phyloP scores from a whole-genome alignment of 2,329 filamentous ascomycete species.

The Ceratocystiopsis minuta region DNA sequence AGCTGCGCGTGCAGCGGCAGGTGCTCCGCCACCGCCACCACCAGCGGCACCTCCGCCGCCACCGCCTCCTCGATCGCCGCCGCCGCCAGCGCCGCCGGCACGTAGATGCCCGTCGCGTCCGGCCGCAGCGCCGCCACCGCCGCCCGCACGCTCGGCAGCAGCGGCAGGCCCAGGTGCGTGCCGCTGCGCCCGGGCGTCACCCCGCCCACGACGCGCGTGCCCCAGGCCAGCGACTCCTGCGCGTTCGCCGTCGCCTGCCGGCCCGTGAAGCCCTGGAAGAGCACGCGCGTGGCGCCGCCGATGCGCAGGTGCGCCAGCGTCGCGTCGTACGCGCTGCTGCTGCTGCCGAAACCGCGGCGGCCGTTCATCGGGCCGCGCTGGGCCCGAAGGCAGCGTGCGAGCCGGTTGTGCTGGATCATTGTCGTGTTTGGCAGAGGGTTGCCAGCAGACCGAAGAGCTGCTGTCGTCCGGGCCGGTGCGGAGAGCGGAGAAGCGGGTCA shows the following conservation, averaged over 20 bases:
- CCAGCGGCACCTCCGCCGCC: slow-evolving; percentile 58
- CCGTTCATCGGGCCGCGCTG: no score
- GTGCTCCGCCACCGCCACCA: slow-evolving; percentile 66
- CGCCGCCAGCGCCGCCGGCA: slow-evolving; percentile 55
- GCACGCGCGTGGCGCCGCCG: slow-evolving; percentile 21
- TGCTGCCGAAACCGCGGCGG: background rate
- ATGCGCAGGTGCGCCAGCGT: slow-evolving; percentile 22
- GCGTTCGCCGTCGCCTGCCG: slow-evolving; percentile 55
- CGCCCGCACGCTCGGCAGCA: slow-evolving; percentile 48
- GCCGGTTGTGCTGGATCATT: no score
- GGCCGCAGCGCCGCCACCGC: slow-evolving; percentile 55
- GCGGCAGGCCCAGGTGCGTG: slow-evolving; percentile 49
- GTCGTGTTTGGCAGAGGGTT: no score
- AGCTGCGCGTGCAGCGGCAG: slow-evolving; percentile 65
- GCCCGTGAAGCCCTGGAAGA: slow-evolving; percentile 25
- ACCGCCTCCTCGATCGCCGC: slow-evolving; percentile 64
- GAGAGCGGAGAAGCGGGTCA: no score
- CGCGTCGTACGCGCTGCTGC: slow-evolving; percentile 12
- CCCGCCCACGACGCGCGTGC: slow-evolving; percentile 64
- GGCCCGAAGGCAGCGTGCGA: no score
- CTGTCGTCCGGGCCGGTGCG: no score
- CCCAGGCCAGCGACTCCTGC: slow-evolving; percentile 57
- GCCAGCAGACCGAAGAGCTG: no score
- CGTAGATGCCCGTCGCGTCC: slow-evolving; percentile 64
- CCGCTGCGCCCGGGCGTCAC: slow-evolving; percentile 41